phyloP scores from a whole-genome alignment of 768 basidiomycete species.

The Boletus insuetus region DNA sequence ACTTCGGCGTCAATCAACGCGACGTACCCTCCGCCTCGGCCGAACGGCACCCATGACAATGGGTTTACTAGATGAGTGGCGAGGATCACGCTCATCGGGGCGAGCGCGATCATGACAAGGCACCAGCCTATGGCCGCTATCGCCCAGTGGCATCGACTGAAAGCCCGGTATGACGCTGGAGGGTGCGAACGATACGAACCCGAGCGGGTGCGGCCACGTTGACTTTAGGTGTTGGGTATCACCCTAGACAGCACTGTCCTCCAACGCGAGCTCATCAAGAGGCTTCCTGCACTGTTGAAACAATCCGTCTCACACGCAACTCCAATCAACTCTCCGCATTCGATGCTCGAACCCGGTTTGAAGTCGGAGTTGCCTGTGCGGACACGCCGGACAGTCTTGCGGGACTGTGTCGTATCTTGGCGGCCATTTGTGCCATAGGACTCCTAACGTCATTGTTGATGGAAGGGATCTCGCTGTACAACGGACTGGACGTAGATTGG shows the following conservation, averaged over 20 bases:
- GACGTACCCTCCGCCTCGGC: slow-evolving; percentile 1
- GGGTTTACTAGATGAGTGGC: slow-evolving; percentile 18
- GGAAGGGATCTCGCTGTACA: slow-evolving; percentile 1
- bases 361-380: slow-evolving; percentile 38
- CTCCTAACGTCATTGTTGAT: slow-evolving; percentile 8
- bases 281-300: slow-evolving; percentile 40
- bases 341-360: slow-evolving; percentile 27
- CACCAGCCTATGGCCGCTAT: slow-evolving; percentile 38
- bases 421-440: slow-evolving; percentile 28
- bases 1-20: background rate
- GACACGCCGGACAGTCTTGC: slow-evolving; percentile 36
- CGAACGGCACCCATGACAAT: slow-evolving; percentile 14
- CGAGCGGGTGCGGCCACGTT: slow-evolving; percentile 6
- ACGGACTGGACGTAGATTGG: slow-evolving; percentile 2
- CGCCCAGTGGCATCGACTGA: slow-evolving; percentile 23
- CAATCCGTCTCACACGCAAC: slow-evolving; percentile 35
- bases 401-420: slow-evolving; percentile 42
- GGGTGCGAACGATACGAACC: slow-evolving; percentile 22
- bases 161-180: slow-evolving; percentile 20
- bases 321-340: slow-evolving; percentile 39
- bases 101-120: slow-evolving; percentile 33
- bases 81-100: slow-evolving; percentile 32
- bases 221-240: slow-evolving; percentile 46
- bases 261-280: slow-evolving; percentile 44
- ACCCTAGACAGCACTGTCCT: slow-evolving; percentile 47